Evolutionary conservation across 495 filamentous ascomycete species (phyloP).

Genomic region (Penicillium soppii): DNA sequence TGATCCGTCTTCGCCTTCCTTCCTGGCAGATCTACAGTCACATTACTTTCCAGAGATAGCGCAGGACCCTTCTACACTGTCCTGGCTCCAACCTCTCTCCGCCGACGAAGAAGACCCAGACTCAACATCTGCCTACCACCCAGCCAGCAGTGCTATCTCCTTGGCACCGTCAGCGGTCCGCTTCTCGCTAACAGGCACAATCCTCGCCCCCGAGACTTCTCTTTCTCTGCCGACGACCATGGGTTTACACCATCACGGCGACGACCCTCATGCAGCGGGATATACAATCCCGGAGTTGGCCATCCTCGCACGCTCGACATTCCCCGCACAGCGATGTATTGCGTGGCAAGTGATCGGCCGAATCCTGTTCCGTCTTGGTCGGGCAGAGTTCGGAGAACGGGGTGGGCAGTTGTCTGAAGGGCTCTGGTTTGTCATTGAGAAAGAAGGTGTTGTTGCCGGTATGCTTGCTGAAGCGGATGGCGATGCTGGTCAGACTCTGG

Average conservation of each 20-base stretch:
- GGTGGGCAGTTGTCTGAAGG: slow-evolving; percentile 58
- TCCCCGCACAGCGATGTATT: slow-evolving; percentile 83
- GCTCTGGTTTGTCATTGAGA: slow-evolving; percentile 73
- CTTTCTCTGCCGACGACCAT: slow-evolving; percentile 67
- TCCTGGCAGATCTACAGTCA: slow-evolving; percentile 77
- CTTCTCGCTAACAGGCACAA: slow-evolving; percentile 79
- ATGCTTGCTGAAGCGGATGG: slow-evolving; percentile 67
- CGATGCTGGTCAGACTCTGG: slow-evolving; percentile 14
- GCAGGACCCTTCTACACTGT: slow-evolving; percentile 77
- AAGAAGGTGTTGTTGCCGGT: slow-evolving; percentile 70
- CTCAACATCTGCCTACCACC: slow-evolving; percentile 69
- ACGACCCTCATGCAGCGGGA: slow-evolving; percentile 89
- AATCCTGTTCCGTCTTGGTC: slow-evolving; percentile 78
- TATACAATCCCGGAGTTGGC: slow-evolving; percentile 92
- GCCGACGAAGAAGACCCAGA: slow-evolving; percentile 54
- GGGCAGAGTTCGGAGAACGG: slow-evolving; percentile 70
- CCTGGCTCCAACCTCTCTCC: slow-evolving; percentile 81
- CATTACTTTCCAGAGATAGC: slow-evolving; percentile 92
- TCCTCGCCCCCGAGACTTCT: slow-evolving; percentile 73
- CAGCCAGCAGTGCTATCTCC: slow-evolving; percentile 58
- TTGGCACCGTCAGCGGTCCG: slow-evolving; percentile 75
- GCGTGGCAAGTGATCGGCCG: slow-evolving; percentile 89
- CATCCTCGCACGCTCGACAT: slow-evolving; percentile 73
- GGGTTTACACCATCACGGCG: slow-evolving; percentile 91
- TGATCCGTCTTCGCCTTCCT: slow-evolving; percentile 77